Evolutionary conservation across 352 stramenopile species (phyloP).

Genomic region (Pythium sukuiense): DNA sequence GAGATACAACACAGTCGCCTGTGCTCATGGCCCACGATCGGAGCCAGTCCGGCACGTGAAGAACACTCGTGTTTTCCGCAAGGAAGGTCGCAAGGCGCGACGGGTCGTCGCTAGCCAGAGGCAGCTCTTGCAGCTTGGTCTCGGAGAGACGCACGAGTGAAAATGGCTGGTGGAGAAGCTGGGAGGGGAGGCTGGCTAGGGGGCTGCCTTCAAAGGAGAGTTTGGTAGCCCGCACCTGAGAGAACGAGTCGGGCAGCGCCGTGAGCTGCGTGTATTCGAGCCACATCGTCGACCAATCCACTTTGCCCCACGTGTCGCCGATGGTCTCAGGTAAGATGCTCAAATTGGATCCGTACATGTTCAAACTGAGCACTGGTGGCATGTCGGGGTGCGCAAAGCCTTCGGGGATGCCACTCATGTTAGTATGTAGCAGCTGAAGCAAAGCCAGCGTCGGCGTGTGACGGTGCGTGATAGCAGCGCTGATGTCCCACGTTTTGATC

Average conservation of each 20-base stretch:
- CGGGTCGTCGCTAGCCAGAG: neutral
- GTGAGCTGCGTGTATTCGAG: neutral
- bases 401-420: neutral
- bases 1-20: neutral
- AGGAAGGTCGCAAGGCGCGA: neutral
- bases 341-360: neutral
- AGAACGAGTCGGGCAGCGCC: neutral
- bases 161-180: neutral
- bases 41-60: neutral
- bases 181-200: neutral
- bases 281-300: neutral
- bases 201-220: conserved; percentile 1
- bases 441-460: neutral
- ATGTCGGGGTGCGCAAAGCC: neutral
- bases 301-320: neutral
- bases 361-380: neutral
- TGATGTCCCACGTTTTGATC: neutral
- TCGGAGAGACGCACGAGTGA: neutral
- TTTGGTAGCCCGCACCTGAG: neutral
- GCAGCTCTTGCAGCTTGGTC: neutral
- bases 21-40: neutral
- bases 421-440: neutral
- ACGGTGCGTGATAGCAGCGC: neutral
- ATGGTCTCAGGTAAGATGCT: neutral
- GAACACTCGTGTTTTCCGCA: neutral